These are phyloP conservation scores for Heritiera littoralis DNA, from an alignment of 345 rosid genomes.

Conservation along the genomic window DNA sequence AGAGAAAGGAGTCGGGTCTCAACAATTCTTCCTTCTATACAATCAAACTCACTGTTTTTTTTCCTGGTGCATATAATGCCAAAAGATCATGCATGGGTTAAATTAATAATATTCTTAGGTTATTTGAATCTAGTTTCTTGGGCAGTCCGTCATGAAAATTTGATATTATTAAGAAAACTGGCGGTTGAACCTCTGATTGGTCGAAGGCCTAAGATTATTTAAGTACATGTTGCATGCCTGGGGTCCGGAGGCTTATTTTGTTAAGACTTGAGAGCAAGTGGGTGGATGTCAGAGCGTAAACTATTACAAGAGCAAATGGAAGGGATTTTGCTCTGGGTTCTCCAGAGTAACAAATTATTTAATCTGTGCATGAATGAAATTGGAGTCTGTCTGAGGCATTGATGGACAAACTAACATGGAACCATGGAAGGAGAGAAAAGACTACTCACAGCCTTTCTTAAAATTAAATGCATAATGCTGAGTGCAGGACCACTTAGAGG, in stretches of 20 bases:
- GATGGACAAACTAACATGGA: not conserved
- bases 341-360: not conserved
- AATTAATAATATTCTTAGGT: not conserved
- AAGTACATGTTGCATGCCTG: not conserved
- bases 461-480: not conserved
- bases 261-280: not conserved
- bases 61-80: not conserved
- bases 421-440: not conserved
- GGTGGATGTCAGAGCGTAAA: not conserved
- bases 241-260: not conserved
- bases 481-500: conserved; percentile 10
- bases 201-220: not conserved
- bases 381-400: not conserved
- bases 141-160: not conserved
- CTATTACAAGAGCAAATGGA: not conserved
- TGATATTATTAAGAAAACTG: not conserved
- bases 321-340: not conserved
- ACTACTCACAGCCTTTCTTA: not conserved
- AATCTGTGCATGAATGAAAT: not conserved
- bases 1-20: not conserved
- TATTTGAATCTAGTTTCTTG: not conserved
- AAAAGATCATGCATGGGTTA: not conserved
- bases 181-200: not conserved
- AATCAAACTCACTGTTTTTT: no score
- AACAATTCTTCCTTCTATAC: no score